Evolutionary conservation across 257 asterid species (phyloP), one percentile per base, ranked within the genome.

Genomic region (Nicotiana paniculata): DNA sequence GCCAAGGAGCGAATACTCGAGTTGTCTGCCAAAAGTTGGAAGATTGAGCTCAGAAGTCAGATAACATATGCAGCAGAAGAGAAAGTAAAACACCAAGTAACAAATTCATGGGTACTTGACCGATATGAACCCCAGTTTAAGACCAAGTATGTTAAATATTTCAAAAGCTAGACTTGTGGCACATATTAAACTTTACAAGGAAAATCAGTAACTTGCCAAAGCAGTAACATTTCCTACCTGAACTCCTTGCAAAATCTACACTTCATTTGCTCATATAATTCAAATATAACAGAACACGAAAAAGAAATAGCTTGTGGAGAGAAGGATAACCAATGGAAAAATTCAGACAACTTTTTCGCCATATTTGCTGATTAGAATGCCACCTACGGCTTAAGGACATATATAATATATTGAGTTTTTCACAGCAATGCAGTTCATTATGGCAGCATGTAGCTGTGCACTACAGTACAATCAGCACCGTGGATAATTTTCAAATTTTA

Each of bases 1-100:
- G 78, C 98, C 99, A 96, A 63, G 97, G 89, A 62, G 97, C 91
- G 84, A 90, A 94, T 86, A 96, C 83, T 87, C 98, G 90, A 63
- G 93, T 89, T 72, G 99, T 93, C 98, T 96, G 95, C 76, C 86
- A 89, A 90, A 83, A 53, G 83, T 51, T 32, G 74, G 35, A 82
- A 70, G 48, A 33, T 70, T 30, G 35, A 30, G 79, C 77, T n/a
- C 35, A 59, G 53, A 81, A 85, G 62, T 76, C 77, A 9, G 18
- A 74, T 24, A 66, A 26, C 53, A n/a, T 30, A 43, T 67, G 43
- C 68, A 66, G 68, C 80, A 35, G 63, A 35, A 35, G 65, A 30
- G 59, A 58, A 77, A 66, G 33, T 46, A 46, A 5, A 53, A 70
- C 55, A 70, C n/a, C 54, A 53, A 9, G 77, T 46, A 18, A 48